Evolutionary conservation across 2,329 filamentous ascomycete genomes (phyloP), one percentile per base, ranked within the genome.

Genomic region (Pseudogymnoascus sp.): DNA sequence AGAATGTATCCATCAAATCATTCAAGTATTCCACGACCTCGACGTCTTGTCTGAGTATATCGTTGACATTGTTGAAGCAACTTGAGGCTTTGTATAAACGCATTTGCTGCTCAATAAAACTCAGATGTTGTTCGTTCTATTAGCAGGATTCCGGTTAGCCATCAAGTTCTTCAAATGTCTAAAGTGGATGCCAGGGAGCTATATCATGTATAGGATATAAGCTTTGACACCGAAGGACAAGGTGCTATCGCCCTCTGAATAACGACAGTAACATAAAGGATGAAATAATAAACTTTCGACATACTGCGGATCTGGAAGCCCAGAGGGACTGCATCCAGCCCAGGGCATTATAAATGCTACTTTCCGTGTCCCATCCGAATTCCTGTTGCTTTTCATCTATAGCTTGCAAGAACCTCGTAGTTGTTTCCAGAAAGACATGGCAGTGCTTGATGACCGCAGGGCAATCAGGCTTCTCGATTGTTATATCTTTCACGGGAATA

Each of bases 21-120:
- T 74, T 74, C 65, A 74, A 44, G 61, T 69, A 73, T 65, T 74
- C 72, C 62, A 74, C 72, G 17, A 74, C 65, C 68, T 74, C 72
- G 8, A 74, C 70, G 62, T 69, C 70, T 31, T 69, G 66, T 59
- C 68, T 69, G 59, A 74, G 36, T 19, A 74, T 71, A 65, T 74
- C 72, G 19, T 71, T 64, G 40, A 66, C 71, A 53, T 69, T 60
- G 9, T 63, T 69, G 65, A 73, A 74, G 65, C 72, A 74, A 3
- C 65, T 63, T 13, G 69, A 21, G 47, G 70, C 8, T 62, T 50
- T 21, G 38, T 59, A 67, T 72, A 72, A 61, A 17, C 23, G 63
- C 63, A 73, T 65, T 44, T 73, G 71, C 64, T 74, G 72, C 64
- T 74, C 72, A 31, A 74, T 74, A 47, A 74, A 74, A 31, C 68